Evolutionary conservation across 257 asterid genomes (phyloP), one percentile per base, ranked within the genome.

Genomic region (Penstemon newberryi): DNA sequence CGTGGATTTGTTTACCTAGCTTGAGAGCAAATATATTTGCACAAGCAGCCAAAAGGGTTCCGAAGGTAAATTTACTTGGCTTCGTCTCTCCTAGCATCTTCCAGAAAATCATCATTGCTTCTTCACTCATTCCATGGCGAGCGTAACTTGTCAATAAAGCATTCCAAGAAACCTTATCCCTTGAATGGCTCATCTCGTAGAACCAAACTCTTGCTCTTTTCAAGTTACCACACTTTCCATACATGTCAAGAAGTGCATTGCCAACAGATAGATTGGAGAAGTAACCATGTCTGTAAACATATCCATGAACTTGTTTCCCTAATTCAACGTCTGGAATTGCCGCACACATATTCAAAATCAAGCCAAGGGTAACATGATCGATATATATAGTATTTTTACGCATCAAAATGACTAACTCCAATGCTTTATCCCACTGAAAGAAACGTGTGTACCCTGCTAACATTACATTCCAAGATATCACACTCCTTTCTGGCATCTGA

Each of bases 271-370:
- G 73, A 60, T 86, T 71, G 51, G 84, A 66, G 78, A 72, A 39
- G 71, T 77, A 80, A 46, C 83, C 84, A 62, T 83, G 83, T 72
- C 95, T 82, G 50, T 85, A 88, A 9, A 78, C 76, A 64, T 70
- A 90, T 58, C 92, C 95, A 71, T 90, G 97, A 39, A 72, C 92
- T 73, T 90, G 96, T 52, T 88, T 88, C 60, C 97, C 97, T 49
- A 86, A 71, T 69, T 83, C 86, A 65, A 85, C 66, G 69, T 90
- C 89, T 5, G 82, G 79, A 63, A 86, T 79, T 10, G 85, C 84
- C 37, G 97, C 85, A 77, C 78, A 79, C 2, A 86, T 75, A 65
- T 79, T 85, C 67, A 90, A 74, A 63, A 90, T 78, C 77, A 88
- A 71, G 18, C 88, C 83, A 33, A 86, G 78, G 38, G 96, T 82